Evolutionary conservation across 129 eudicot species (phyloP).

Genomic region (Dittrichia graveolens): DNA sequence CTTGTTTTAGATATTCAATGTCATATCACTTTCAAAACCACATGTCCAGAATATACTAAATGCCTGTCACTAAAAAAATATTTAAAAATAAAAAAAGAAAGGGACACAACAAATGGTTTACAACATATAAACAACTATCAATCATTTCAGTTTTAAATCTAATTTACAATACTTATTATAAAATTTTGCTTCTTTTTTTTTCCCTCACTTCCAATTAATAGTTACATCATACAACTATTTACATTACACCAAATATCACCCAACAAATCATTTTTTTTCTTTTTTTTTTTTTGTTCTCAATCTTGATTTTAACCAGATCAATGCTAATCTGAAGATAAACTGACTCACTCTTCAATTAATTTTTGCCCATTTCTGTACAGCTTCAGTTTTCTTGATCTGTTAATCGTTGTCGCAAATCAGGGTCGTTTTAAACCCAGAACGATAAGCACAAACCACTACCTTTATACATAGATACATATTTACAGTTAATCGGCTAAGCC

Average conservation of each 20-base stretch:
- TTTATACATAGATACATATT: conserved; percentile 42
- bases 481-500: conserved; percentile 38
- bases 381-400: conserved; percentile 29
- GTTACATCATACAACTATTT: conserved; percentile 29
- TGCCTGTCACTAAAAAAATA: too few relatives aligned
- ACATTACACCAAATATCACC: conserved; percentile 32
- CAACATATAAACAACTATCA: not conserved
- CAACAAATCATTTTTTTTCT: conserved; percentile 34
- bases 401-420: conserved; percentile 28
- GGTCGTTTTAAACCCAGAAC: conserved; percentile 23
- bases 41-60: too few relatives aligned
- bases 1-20: too few relatives aligned
- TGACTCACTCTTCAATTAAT: conserved; percentile 16
- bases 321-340: conserved; percentile 20
- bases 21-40: too few relatives aligned
- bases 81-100: not conserved
- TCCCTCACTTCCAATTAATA: conserved; percentile 33
- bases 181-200: conserved; percentile 5
- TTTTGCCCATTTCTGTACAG: conserved; percentile 12
- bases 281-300: not conserved
- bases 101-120: not conserved
- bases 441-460: conserved; percentile 27
- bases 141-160: not conserved
- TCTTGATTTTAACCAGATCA: conserved; percentile 34
- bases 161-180: conserved; percentile 27